Evolutionary conservation across 345 rosid species (phyloP), one percentile per base, ranked within the genome.

Genomic region (Populus tremula): DNA sequence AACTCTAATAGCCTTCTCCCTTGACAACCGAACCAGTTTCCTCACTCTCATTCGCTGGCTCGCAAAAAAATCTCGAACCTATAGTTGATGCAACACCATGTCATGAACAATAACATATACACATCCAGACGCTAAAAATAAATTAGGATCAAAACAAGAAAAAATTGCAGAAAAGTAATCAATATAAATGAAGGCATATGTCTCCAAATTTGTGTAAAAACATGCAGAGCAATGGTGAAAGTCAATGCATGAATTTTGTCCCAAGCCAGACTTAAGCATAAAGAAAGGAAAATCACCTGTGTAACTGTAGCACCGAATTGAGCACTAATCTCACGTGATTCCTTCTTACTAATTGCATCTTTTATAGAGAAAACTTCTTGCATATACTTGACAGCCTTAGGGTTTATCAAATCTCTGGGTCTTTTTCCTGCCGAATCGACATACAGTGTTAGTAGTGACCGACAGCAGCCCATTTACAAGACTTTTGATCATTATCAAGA

Each of bases 321-420:
- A 85, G 92, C 96, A 83, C 99, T 96, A 79, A 96, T 92, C 79
- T 94, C 97, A 49, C 96, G 92, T 61, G 86, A 91, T 89, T 96
- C 99, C 83, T 87, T 96, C 88, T 96, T 96, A 78, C 93, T 92
- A 78, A 94, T 89, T 59, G 91, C 93, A 83, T 96, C 98, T 93
- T 94, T 96, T 80, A 96, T 82, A 67, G 99, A 87, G 61, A 94
- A 96, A 84, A 94, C 76, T 43, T 91, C 88, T 90, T 94, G 97
- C 92, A 96, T 89, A 84, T 96, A 90, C 79, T 91, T 94, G 75
- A 91, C 90, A 49, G 97, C 99, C 86, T 94, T 96, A 8, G 98
- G 96, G 79, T 91, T 94, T 76, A 96, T 81, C 85, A 96, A 89
- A 86, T 96, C 98, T 84, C 99, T 90, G 25, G 98, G 99, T 74